Base-by-base conservation (phyloP, 176 grass and related monocot species). In the Musa itinerans region DNA sequence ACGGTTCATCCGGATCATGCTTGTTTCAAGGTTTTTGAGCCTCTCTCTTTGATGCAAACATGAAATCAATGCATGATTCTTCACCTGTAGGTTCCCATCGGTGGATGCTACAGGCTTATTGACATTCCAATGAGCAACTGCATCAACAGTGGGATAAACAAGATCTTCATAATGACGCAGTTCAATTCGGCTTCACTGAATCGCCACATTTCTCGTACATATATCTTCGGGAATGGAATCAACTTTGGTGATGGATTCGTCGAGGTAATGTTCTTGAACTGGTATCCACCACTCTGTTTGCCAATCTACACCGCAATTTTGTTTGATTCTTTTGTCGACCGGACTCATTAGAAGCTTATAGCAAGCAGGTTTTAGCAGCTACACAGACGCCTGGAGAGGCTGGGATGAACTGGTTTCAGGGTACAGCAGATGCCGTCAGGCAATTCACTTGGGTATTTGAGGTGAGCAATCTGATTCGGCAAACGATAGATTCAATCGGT, bases 61-160 rank as follows among this genome's bases (percentile, higher is more conserved):
- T 21, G 61, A 22, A 17, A 17, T 64, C 8, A 17, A 43, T 5
- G 34, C 34, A 43, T 43, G 4, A 43, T 6, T 43, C 6, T 5
- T 43, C 34, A 43, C 34, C 34, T 43, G 34, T 43, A 89, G 90
- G 90, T 93, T 52, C 90, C 90, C 72, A 54, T 93, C 63, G 90
- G 90, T 83, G 90, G 90, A 68, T 89, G 87, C 76, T 93, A 93
- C 65, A 79, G 87, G 79, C 77, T 93, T 12, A 85, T 93, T 9
- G 90, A 93, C 57, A 81, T 89, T 59, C 87, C 87, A 0, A 89
- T 93, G 87, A 93, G 87, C 79, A 93, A 93, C 59, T 93, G 90
- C 71, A 86, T 93, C 70, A 93, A 93, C 55, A 89, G 87, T 68
- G 87, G 85, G 43, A 89, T 89, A 56, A 89, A 89, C 71, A 93